These are phyloP conservation scores for Aspergillus spinulosporus DNA, from an alignment of 2,329 filamentous ascomycete genomes.

Conservation along the genomic window DNA sequence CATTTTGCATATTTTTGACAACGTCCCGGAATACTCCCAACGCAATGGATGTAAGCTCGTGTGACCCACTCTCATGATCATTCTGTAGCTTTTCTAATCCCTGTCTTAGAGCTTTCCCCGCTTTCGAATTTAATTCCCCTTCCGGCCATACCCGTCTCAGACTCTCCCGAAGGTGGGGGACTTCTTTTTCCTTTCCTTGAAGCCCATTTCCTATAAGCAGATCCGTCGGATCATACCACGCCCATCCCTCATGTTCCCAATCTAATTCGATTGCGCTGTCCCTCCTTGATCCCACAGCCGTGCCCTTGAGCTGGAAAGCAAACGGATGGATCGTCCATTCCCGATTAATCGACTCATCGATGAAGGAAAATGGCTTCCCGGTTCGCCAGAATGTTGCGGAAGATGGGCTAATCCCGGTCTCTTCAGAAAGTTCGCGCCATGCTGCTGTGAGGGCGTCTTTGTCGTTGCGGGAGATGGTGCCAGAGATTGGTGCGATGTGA, in stretches of 20 bases:
- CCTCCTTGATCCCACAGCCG: conserved; percentile 30
- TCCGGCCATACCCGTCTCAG: conserved; percentile 62
- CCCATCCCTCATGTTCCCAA: conserved; percentile 63
- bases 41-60: conserved; percentile 58
- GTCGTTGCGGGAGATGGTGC: conserved; percentile 59
- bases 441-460: conserved; percentile 57
- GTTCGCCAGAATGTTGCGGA: conserved; percentile 55
- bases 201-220: conserved; percentile 51
- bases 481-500: conserved; percentile 62
- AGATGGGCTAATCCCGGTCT: conserved; percentile 55
- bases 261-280: conserved; percentile 56
- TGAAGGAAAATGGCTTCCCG: conserved; percentile 61
- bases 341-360: conserved; percentile 54
- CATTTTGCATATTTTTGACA: conserved; percentile 26
- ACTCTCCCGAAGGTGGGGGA: conserved; percentile 60
- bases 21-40: conserved; percentile 54
- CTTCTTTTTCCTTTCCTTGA: conserved; percentile 43
- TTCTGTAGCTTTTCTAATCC: conserved; percentile 54
- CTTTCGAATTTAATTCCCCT: conserved; percentile 49
- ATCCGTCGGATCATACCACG: conserved; percentile 57
- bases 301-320: conserved; percentile 50
- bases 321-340: conserved; percentile 67
- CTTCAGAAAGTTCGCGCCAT: conserved; percentile 63
- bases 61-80: conserved; percentile 61
- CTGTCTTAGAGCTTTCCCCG: conserved; percentile 48